phyloP scores from a whole-genome alignment of 2,329 filamentous ascomycete species.

The Pyricularia grisea region DNA sequence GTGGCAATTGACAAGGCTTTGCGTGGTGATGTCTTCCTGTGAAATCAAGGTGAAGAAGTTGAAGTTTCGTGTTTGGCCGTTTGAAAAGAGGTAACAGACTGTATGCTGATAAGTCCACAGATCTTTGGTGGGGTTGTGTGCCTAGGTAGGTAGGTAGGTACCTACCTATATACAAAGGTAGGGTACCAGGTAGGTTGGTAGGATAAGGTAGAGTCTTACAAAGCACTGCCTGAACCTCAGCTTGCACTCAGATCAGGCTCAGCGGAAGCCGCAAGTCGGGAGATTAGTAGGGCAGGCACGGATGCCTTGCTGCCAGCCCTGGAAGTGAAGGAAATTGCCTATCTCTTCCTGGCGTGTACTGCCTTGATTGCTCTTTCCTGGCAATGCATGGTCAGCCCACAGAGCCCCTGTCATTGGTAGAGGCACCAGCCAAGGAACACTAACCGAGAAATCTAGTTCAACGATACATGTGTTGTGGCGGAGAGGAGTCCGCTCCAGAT shows the following conservation, averaged over 20 bases:
- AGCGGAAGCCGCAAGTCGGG: neutral
- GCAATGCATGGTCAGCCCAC: neutral
- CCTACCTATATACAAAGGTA: too few relatives aligned
- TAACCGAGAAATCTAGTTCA: neutral
- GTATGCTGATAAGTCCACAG: neutral
- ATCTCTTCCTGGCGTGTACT: neutral
- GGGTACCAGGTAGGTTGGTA: too few relatives aligned
- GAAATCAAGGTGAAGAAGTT: neutral
- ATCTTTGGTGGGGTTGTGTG: too few relatives aligned
- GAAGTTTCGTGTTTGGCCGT: neutral
- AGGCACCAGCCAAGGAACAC: neutral
- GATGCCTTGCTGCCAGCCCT: neutral
- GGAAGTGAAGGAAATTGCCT: neutral
- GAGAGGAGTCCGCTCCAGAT: too few relatives aligned
- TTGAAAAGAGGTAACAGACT: neutral
- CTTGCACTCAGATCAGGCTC: neutral
- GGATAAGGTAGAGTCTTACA: too few relatives aligned
- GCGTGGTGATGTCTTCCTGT: neutral
- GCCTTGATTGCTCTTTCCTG: neutral
- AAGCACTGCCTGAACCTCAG: neutral
- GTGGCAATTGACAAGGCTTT: neutral
- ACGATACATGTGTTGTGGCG: too few relatives aligned
- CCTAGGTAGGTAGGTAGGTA: too few relatives aligned
- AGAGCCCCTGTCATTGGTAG: neutral
- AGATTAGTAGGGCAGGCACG: neutral